Percentiles rank a stretch among this genome's conserved stretches.
phyloP scores from a whole-genome alignment of 2,329 filamentous ascomycete genomes.

The Paracoccidioides lutzii region DNA sequence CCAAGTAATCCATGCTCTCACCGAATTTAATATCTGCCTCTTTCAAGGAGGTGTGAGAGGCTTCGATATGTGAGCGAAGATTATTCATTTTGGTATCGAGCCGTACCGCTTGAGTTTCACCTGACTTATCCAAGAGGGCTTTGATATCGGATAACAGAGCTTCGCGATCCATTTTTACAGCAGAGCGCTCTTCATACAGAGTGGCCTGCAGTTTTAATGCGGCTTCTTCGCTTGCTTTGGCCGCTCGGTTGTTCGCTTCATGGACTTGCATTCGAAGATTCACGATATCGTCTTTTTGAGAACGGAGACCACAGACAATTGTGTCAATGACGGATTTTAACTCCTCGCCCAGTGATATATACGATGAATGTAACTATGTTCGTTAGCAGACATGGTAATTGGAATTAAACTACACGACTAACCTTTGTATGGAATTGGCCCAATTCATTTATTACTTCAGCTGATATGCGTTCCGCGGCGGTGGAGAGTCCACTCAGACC shows the following conservation, averaged over 20 bases:
- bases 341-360: constrained; percentile 68
- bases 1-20: constrained; percentile 62
- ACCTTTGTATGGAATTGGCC: constrained; percentile 64
- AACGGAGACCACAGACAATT: constrained; percentile 57
- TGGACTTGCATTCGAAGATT: constrained; percentile 59
- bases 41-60: constrained; percentile 53
- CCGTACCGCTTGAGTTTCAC: constrained; percentile 59
- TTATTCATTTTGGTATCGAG: constrained; percentile 49
- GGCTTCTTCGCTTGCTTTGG: constrained; percentile 55
- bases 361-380: constrained; percentile 62
- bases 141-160: constrained; percentile 65
- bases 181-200: constrained; percentile 62
- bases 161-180: constrained; percentile 60
- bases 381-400: constrained; percentile 10
- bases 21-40: constrained; percentile 53
- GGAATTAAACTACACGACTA: constrained; percentile 12
- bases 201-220: constrained; percentile 55
- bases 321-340: constrained; percentile 79
- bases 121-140: constrained; percentile 60
- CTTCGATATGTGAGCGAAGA: constrained; percentile 52
- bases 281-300: constrained; percentile 66
- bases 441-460: constrained; percentile 77
- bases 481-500: constrained; percentile 71
- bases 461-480: constrained; percentile 77
- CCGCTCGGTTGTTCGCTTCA: constrained; percentile 52